Percentiles rank a stretch among this genome's conserved stretches.
Evolutionary conservation across 768 basidiomycete species (phyloP).

Genomic region (Suillus brevipes): DNA sequence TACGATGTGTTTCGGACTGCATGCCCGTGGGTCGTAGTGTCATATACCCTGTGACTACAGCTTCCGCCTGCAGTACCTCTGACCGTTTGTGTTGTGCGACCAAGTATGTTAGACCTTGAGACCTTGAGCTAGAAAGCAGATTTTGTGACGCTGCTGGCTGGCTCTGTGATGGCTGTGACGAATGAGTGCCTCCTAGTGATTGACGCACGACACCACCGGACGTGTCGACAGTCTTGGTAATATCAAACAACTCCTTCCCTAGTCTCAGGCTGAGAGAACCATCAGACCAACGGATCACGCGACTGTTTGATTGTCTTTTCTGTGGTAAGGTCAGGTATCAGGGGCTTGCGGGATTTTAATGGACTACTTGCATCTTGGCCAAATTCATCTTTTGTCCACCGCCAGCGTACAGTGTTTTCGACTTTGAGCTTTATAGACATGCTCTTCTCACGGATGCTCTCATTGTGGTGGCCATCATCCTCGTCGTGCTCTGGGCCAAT

Average conservation of each 20-base stretch:
- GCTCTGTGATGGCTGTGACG: slow-evolving; percentile 41
- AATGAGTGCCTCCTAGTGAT: slow-evolving; percentile 48
- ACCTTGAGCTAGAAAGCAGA: slow-evolving; percentile 38
- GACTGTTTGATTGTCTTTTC: slow-evolving; percentile 86
- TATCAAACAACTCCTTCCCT: slow-evolving; percentile 93
- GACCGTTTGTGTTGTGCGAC: slow-evolving; percentile 87
- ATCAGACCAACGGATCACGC: slow-evolving; percentile 94
- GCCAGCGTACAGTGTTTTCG: slow-evolving; percentile 94
- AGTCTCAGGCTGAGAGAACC: slow-evolving; percentile 87
- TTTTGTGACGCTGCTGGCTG: slow-evolving; percentile 40
- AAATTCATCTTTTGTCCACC: slow-evolving; percentile 79
- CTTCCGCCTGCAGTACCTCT: slow-evolving; percentile 84
- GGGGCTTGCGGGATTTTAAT: slow-evolving; percentile 1
- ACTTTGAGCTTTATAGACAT: slow-evolving; percentile 87
- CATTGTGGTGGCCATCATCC: slow-evolving; percentile 55
- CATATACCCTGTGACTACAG: slow-evolving; percentile 81
- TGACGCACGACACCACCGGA: slow-evolving; percentile 67
- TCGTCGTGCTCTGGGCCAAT: slow-evolving; percentile 80
- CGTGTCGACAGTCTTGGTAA: slow-evolving; percentile 75
- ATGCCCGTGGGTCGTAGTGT: slow-evolving; percentile 83
- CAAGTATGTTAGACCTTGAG: slow-evolving; percentile 83
- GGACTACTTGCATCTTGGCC: slow-evolving; percentile 71
- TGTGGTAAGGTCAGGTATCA: slow-evolving; percentile 32
- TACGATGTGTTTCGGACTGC: slow-evolving; percentile 87
- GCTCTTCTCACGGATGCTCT: slow-evolving; percentile 71